Evolutionary conservation across 2,329 filamentous ascomycete species (phyloP), one percentile per base, ranked within the genome.

Genomic region (Aureobasidium leucospermi): DNA sequence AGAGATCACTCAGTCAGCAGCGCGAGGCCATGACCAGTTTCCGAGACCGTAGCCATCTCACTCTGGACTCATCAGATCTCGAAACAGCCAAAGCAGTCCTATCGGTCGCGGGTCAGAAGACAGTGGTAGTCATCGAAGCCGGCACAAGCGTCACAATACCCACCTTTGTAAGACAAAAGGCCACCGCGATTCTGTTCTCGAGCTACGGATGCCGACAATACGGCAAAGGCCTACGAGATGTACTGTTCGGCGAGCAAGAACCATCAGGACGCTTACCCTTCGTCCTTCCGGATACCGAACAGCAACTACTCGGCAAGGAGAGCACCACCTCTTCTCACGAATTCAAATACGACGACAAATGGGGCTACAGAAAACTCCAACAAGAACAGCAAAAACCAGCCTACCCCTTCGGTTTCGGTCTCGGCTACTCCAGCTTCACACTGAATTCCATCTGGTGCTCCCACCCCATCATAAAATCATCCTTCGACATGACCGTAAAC

Each of bases 351-450:
- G 51, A 45, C 29, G 51, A 55, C 29, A 32, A 55, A 19, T 66
- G 62, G 55, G 67, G 67, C 11, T 67, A 68, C 38, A 59, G 63
- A 29, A 49, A 67, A 11, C 60, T 69, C 7, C 67, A 68, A 53
- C 64, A 63, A 46, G 57, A 65, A 11, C 58, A 60, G 11, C 62
- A 62, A 63, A 68, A 53, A 23, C 62, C 63, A 9, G 47, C 46
- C 4, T 64, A 60, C 45, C 59, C 63, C 2, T 58, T 65, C 9
- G 60, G 60, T 6, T 61, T 51, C 10, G 60, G 60, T 1, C 60
- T 61, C 29, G 53, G 51, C 10, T 61, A 61, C 36, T 46, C 42
- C 15, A 48, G 19, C 3, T 58, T 58, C 15, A 16, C 42, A 16
- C 55, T 58, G 23, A 47, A 16, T 13, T 58, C 55, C 8, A 32